Conservation (phyloP, 768 basidiomycete genomes). For the Mycena latifolia region DNA sequence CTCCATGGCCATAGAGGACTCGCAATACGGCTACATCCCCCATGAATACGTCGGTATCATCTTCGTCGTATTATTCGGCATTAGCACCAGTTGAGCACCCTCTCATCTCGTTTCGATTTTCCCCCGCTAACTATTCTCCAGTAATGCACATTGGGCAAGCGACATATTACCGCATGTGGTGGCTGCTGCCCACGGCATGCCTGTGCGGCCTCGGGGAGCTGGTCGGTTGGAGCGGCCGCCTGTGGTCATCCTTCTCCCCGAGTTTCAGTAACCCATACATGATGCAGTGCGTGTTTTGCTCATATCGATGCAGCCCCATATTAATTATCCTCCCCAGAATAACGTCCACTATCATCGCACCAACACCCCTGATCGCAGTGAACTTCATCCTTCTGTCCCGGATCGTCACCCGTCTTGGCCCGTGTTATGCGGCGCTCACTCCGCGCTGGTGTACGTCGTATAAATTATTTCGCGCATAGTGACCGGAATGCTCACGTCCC, state of each 20-base stretch:
- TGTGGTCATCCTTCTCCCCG: background rate
- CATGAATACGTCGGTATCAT: background rate
- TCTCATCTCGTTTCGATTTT: background rate
- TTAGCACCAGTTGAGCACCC: background rate
- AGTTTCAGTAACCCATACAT: background rate
- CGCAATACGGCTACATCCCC: slow-evolving; percentile 3
- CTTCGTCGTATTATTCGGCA: background rate
- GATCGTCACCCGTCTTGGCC: background rate
- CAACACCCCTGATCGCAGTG: background rate
- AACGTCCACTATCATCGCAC: background rate
- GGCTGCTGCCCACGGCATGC: too few species aligned
- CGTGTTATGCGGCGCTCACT: background rate
- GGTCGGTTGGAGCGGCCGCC: too few species aligned
- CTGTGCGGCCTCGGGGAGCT: too few species aligned
- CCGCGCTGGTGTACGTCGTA: background rate
- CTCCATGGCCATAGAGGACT: background rate
- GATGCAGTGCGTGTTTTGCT: background rate
- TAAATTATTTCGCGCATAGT: background rate
- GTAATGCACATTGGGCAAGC: background rate
- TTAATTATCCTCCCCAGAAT: background rate
- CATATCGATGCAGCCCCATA: background rate
- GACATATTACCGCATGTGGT: too few species aligned
- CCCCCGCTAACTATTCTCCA: background rate
- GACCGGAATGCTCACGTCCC: background rate
- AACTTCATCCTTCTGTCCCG: background rate